Conservation (phyloP, 1,284 basidiomycete genomes). For the Melampsora americana region DNA sequence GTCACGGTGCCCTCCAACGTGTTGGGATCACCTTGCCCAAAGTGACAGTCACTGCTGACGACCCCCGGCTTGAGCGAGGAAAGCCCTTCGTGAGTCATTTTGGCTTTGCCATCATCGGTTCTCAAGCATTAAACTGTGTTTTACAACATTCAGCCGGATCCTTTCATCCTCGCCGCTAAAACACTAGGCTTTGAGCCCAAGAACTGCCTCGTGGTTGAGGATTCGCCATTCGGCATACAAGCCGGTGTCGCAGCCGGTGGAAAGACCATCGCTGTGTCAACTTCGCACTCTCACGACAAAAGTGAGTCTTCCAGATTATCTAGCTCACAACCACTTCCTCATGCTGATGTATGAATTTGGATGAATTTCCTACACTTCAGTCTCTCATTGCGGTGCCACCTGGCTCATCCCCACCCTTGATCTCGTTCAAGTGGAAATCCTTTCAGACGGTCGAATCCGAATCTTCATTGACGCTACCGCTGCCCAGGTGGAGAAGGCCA, state of each 20-base stretch:
- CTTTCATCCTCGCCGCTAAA: slow-evolving; percentile 70
- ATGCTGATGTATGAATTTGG: background rate
- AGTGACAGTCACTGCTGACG: slow-evolving; percentile 74
- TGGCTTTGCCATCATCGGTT: too few relatives aligned
- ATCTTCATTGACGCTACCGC: slow-evolving; percentile 49
- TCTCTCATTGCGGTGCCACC: slow-evolving; percentile 28
- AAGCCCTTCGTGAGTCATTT: slow-evolving; percentile 51
- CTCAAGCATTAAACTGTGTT: too few relatives aligned
- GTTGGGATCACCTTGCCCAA: slow-evolving; percentile 69
- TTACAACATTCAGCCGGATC: slow-evolving; percentile 60
- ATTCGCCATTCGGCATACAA: slow-evolving; percentile 60
- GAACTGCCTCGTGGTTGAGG: slow-evolving; percentile 64
- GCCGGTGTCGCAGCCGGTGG: slow-evolving; percentile 67
- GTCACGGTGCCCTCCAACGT: slow-evolving; percentile 66
- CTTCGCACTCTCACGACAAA: slow-evolving; percentile 53
- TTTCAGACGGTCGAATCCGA: slow-evolving; percentile 49
- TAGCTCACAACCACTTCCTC: background rate
- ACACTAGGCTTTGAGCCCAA: slow-evolving; percentile 63
- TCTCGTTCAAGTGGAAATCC: slow-evolving; percentile 56
- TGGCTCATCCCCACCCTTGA: slow-evolving; percentile 40
- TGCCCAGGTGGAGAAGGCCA: slow-evolving; percentile 28
- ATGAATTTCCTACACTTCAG: background rate
- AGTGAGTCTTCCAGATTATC: slow-evolving; percentile 5
- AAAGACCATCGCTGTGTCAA: slow-evolving; percentile 72
- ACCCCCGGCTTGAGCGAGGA: slow-evolving; percentile 57